Evolutionary conservation across 345 rosid genomes (phyloP).

Genomic region (Aegle marmelos): DNA sequence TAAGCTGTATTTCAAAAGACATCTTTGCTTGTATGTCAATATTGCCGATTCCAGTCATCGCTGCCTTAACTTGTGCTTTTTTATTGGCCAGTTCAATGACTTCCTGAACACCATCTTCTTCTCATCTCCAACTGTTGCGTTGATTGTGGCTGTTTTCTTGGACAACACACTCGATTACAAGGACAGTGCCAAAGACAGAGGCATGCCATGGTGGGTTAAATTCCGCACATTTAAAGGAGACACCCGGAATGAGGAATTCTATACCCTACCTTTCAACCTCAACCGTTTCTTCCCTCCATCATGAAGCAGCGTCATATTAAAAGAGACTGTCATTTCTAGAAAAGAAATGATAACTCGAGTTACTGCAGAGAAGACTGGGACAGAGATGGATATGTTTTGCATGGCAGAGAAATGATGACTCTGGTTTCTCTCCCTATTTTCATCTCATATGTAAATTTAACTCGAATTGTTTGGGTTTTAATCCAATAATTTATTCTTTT

Average conservation of each 20-base stretch:
- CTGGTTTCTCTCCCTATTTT: constrained; percentile 14
- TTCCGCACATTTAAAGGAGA: constrained; percentile 88
- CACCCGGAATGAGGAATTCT: constrained; percentile 86
- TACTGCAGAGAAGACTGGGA: background rate
- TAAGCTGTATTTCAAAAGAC: too few relatives aligned
- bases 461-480: constrained; percentile 24
- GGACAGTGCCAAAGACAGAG: constrained; percentile 82
- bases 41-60: background rate
- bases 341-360: background rate
- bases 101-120: constrained; percentile 91
- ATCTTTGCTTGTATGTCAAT: background rate
- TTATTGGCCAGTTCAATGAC: constrained; percentile 76
- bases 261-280: constrained; percentile 93
- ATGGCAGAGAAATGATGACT: constrained; percentile 23
- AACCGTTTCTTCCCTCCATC: constrained; percentile 98
- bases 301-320: constrained; percentile 20
- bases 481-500: constrained; percentile 16
- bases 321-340: constrained; percentile 19
- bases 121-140: constrained; percentile 84
- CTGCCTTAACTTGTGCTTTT: background rate
- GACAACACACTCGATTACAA: constrained; percentile 93
- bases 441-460: constrained; percentile 3
- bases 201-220: constrained; percentile 97
- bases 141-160: constrained; percentile 72
- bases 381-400: constrained; percentile 15